A percentile compares a stretch with the other conserved stretches of the same genome.
These are phyloP conservation scores for Rosa rugosa DNA, from an alignment of 306 rosid genomes.

Conservation along the genomic window DNA sequence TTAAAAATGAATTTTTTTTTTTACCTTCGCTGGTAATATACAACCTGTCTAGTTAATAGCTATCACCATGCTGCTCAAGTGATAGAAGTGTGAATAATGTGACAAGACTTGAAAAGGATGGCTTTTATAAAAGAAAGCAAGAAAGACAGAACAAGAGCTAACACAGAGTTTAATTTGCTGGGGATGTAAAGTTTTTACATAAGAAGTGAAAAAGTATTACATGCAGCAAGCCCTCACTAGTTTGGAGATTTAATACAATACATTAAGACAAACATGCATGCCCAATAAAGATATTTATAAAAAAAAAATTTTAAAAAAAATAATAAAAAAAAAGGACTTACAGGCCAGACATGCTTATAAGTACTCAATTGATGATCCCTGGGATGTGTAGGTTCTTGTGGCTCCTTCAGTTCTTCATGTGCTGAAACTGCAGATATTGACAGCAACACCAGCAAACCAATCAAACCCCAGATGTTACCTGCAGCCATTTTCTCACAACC, in stretches of 20 bases:
- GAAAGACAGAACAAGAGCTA: neutral
- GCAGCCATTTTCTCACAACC: slow-evolving; percentile 11
- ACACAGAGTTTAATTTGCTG: neutral
- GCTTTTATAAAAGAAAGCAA: neutral
- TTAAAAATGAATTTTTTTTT: too few species aligned
- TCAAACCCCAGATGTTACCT: neutral
- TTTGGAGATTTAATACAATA: neutral
- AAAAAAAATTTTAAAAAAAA: too few species aligned
- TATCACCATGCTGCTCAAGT: neutral
- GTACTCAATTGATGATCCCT: slow-evolving; percentile 26
- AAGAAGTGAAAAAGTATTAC: neutral
- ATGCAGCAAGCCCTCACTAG: neutral
- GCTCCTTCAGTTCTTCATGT: neutral
- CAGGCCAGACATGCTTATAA: slow-evolving; percentile 76
- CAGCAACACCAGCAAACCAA: neutral
- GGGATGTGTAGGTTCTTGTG: slow-evolving; percentile 3
- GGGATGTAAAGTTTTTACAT: neutral
- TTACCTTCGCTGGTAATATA: neutral
- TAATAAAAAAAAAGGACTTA: slow-evolving; percentile 20
- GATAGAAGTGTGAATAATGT: neutral
- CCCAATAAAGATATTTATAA: neutral
- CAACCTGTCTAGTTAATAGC: neutral
- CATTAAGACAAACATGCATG: neutral
- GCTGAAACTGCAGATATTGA: slow-evolving; percentile 10
- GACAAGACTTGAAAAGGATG: neutral